These are phyloP conservation scores for Kuraishia molischiana DNA, from an alignment of 805 yeast species.

Conservation along the genomic window DNA sequence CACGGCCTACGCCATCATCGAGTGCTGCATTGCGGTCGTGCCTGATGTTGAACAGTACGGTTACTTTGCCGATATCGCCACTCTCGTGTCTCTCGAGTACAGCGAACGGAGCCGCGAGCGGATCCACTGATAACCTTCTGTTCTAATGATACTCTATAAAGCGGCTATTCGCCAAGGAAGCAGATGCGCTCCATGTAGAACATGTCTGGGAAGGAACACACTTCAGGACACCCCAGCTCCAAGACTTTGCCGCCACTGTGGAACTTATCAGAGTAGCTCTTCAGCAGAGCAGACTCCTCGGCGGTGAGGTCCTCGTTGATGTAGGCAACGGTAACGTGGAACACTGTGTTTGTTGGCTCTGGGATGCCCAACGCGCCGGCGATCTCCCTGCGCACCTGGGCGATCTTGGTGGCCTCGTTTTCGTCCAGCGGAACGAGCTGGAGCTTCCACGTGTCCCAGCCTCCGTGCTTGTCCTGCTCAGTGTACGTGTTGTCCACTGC, in stretches of 20 bases:
- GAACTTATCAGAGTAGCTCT: conserved; percentile 5
- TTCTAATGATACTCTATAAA: too few relatives aligned
- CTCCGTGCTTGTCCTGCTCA: conserved; percentile 6
- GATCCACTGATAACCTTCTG: too few relatives aligned
- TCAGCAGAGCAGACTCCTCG: conserved; percentile 8
- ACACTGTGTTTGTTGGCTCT: conserved; percentile 4
- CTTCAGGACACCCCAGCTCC: conserved; percentile 9
- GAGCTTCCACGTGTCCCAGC: conserved; percentile 11
- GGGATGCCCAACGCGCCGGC: conserved; percentile 6
- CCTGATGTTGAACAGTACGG: conserved; percentile 5
- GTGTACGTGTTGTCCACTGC: conserved; percentile 4
- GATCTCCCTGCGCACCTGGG: conserved; percentile 4
- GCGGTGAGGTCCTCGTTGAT: conserved; percentile 7
- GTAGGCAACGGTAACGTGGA: conserved; percentile 11
- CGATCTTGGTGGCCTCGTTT: conserved; percentile 6
- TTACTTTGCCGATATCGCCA: conserved; percentile 4
- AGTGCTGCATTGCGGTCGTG: conserved; percentile 10
- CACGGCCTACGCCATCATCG: conserved; percentile 21
- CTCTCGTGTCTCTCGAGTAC: conserved; percentile 1
- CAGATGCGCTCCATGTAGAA: conserved; percentile 8
- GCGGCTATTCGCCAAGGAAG: neutral
- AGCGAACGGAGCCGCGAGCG: too few relatives aligned
- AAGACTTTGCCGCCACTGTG: conserved; percentile 5
- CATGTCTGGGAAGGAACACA: conserved; percentile 11
- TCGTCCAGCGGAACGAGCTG: conserved; percentile 7